Conservation (phyloP, 345 rosid species). For the Acer negundo region DNA sequence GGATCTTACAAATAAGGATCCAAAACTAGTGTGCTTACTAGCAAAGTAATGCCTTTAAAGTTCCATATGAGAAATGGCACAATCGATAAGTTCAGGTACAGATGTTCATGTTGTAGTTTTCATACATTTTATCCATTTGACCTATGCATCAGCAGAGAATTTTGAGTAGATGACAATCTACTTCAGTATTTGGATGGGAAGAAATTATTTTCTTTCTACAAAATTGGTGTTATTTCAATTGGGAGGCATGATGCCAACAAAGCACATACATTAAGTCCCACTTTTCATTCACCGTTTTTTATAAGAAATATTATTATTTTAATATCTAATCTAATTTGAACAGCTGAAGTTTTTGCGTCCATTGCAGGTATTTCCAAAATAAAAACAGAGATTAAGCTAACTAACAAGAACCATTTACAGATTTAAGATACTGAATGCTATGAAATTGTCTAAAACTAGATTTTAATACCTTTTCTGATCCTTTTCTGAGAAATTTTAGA, state of each 20-base stretch:
- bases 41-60: too few relatives aligned
- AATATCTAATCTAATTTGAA: background rate
- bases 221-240: background rate
- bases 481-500: slow-evolving; percentile 56
- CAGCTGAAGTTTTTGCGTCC: background rate
- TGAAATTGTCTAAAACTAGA: background rate
- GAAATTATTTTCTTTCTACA: background rate
- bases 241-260: too few relatives aligned
- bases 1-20: too few relatives aligned
- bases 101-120: background rate
- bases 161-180: background rate
- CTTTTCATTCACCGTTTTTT: background rate
- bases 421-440: background rate
- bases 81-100: background rate
- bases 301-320: background rate
- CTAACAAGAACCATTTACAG: background rate
- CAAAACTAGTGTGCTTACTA: too few relatives aligned
- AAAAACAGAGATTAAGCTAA: background rate
- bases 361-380: background rate
- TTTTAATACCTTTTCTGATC: slow-evolving; percentile 65
- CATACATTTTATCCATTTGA: background rate
- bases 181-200: background rate
- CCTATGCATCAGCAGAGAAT: background rate
- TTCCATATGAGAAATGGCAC: background rate
- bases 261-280: background rate